Base-by-base conservation (phyloP, 805 yeast species). In the Cephaloascus fragrans region DNA sequence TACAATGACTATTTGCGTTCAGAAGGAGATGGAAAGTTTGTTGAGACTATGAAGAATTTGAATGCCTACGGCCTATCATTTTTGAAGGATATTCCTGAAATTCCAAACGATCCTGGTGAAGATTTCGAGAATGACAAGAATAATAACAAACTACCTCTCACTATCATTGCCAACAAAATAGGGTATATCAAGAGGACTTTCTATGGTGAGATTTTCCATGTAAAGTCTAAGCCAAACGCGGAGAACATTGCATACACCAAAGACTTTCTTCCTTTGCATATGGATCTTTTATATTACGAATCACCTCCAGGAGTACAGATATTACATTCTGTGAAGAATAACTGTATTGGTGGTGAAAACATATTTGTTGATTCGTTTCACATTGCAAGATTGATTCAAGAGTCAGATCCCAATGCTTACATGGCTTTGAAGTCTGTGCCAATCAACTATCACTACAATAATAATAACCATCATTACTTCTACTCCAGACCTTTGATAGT, bases 241-340 rank as follows among this genome's bases (percentile, higher is more conserved):
- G 73, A 69, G 40, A 81, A 83, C 47, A 78, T 83, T 37, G 89
- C 89, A 3, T 75, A 80, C 50, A 79, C 93, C 3, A 65, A 70
- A 37, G 67, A 66, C 6, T 73, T 73, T 47, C 64, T 84, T 32
- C 88, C 88, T 2, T 62, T 83, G 37, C 94, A 83, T 49, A 83
- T 81, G 82, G 93, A 84, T 50, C 64, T 83, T 19, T 65, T 78
- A 35, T 83, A 83, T 58, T 77, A 82, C 51, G 89, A 83, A 53
- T 76, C 87, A 9, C 89, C 89, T 3, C 94, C 94, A 1, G 90
- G 90, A 1, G 59, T 83, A 34, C 89, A 83, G 55, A 53, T 81
- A 32, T 63, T 83, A 34, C 93, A 83, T 47, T 68, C 74, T 39
- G 68, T 77, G 29, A 56, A 66, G 36, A 75, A 76, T 48, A 59